Evolutionary conservation across 805 yeast genomes (phyloP), one percentile per base, ranked within the genome.

Genomic region (Pichia gijzeniarum): DNA sequence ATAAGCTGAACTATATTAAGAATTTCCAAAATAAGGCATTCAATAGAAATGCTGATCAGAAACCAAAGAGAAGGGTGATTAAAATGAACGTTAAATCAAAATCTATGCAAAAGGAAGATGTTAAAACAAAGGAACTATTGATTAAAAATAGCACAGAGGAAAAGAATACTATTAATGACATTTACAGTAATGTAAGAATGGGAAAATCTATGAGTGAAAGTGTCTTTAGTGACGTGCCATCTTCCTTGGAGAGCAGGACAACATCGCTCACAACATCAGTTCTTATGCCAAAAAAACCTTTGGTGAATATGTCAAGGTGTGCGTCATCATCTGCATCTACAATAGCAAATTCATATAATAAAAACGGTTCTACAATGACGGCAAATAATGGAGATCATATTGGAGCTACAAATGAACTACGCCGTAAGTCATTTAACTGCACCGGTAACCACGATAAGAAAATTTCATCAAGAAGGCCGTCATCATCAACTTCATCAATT

Each of bases 1-100:
- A 61, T 40, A 74, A 47, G 58, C 64, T 52, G 53, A 61, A 50
- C 62, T 67, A 55, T 43, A 72, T 76, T 40, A 69, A 75, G 18
- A 60, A 64, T 27, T 73, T 75, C 47, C 80, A 76, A 57, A 56
- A 71, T 5, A 67, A 65, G 47, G 68, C 67, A 33, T 74, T 60
- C 52, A 59, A 65, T 45, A 67, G 66, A 48, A 59, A 51, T 38
- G 48, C 47, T 19, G 57, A 53, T 37, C 59, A 54, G 6, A 68
- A 68, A 48, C 63, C 66, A 7, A 52, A 50, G 40, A 45, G 65
- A 35, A 48, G 64, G 43, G 49, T 47, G 17, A 52, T 58, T 52
- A 56, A 60, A 55, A 45, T 59, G 48, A 48, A 48, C 22, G 20
- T 39, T 10, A 39, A 39, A 27, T 2, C 33, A 3, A 10, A 13